Evolutionary conservation across 2,329 filamentous ascomycete species (phyloP).

Genomic region (Graphium sp.): DNA sequence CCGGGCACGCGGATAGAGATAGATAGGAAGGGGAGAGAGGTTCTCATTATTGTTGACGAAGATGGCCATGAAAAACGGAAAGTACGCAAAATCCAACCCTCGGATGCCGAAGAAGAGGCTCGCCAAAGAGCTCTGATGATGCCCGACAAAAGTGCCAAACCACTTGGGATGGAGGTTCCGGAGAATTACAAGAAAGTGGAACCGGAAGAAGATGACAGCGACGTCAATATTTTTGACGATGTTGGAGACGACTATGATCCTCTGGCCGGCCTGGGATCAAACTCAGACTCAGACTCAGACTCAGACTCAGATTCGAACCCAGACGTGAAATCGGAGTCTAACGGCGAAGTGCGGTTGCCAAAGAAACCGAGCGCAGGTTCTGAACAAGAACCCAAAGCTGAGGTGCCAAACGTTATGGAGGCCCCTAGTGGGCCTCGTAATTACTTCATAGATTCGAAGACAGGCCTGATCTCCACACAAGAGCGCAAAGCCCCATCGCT

Average conservation of each 20-base stretch:
- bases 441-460: conserved; percentile 46
- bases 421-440: conserved; percentile 24
- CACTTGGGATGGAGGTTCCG: conserved; percentile 50
- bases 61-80: conserved; percentile 51
- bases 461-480: conserved; percentile 34
- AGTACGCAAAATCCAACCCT: conserved; percentile 33
- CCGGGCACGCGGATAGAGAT: conserved; percentile 41
- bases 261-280: conserved; percentile 36
- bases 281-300: conserved; percentile 18
- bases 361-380: too few species aligned
- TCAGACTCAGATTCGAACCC: conserved; percentile 20
- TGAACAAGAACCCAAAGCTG: too few species aligned
- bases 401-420: conserved; percentile 9
- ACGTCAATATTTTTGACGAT: conserved; percentile 49
- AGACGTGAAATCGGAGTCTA: conserved; percentile 22
- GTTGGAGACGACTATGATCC: conserved; percentile 53
- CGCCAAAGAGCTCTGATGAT: conserved; percentile 26
- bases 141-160: conserved; percentile 36
- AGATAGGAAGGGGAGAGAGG: conserved; percentile 43
- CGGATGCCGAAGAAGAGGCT: conserved; percentile 15
- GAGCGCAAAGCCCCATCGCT: conserved; percentile 35
- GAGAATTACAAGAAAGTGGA: conserved; percentile 34
- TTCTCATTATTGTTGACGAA: conserved; percentile 49
- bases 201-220: conserved; percentile 30
- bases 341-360: too few species aligned